phyloP scores from a whole-genome alignment of 768 basidiomycete genomes.

The Obba rivulosa region DNA sequence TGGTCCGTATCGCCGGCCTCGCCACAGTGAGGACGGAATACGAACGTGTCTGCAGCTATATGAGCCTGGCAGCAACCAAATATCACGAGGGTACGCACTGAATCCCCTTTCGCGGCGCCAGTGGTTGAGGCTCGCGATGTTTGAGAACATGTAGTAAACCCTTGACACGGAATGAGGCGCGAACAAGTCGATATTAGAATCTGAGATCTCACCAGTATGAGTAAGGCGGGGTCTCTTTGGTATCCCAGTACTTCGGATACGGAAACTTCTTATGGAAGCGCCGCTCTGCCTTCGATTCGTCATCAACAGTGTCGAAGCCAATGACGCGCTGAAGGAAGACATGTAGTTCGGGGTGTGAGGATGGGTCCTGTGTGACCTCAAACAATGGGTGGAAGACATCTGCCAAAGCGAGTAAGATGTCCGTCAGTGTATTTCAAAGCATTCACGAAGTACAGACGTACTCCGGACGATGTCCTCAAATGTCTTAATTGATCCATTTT shows the following conservation, averaged over 20 bases:
- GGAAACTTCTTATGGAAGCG: constrained; percentile 93
- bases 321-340: constrained; percentile 92
- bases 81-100: constrained; percentile 50
- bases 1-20: constrained; percentile 99
- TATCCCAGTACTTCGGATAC: constrained; percentile 86
- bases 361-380: constrained; percentile 91
- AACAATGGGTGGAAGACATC: constrained; percentile 93
- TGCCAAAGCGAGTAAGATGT: constrained; percentile 23
- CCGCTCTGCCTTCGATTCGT: constrained; percentile 92
- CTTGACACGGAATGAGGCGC: constrained; percentile 31
- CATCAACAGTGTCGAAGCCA: constrained; percentile 98
- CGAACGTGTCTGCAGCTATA: constrained; percentile 76
- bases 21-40: constrained; percentile 93
- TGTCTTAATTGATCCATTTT: constrained; percentile 72
- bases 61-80: background rate
- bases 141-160: constrained; percentile 98
- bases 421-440: background rate
- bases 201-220: constrained; percentile 79
- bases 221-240: constrained; percentile 86
- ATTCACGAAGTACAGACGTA: constrained; percentile 35
- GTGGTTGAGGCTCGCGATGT: constrained; percentile 90
- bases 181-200: constrained; percentile 4
- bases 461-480: constrained; percentile 91
- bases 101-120: constrained; percentile 88
- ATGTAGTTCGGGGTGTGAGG: constrained; percentile 88